Evolutionary conservation across 768 basidiomycete genomes (phyloP), one percentile per base, ranked within the genome.

Genomic region (Amanita exitialis): DNA sequence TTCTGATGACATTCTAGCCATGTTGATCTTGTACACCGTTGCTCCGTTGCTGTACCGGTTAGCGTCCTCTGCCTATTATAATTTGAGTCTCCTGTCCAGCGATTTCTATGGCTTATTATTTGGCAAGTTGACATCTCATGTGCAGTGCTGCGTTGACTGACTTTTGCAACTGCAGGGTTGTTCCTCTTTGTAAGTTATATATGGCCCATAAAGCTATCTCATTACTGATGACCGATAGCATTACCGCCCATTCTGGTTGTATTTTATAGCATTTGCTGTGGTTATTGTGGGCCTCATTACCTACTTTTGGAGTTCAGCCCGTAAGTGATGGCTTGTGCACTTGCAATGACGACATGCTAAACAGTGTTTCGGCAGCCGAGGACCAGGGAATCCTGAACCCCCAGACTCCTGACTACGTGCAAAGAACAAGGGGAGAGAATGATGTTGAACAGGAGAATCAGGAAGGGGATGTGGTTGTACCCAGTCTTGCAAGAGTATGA

Each of bases 31-130:
- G 47, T 93, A 93, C 61, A 91, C 89, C 34, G 77, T 86, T 42
- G 86, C 90, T 3, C 90, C 90, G n/a, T 56, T 91, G 56, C 66
- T 93, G 36, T 92, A 92, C 66, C 84, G 90, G 52, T 74, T 87
- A 64, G 84, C 90, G 10, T 91, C 90, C 0, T 89, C 88, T 15
- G 79, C 86, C 6, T 92, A 82, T 69, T 92, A 81, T 68, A 92
- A 92, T 61, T 73, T 92, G 55, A 86, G 83, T 57, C 65, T 92
- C 8, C 77, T 93, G n/a, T 84, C 90, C 12, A 86, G 85, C 61
- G 89, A 92, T 66, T 93, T 91, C 57, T 93, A 83, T 59, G 88
- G 90, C 27, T 73, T 93, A 45, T 71, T 93, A 18, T 89, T 93
- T 60, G 90, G 75, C 74, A 54, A 10, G 70, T 28, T 34, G 45